Evolutionary conservation across 768 basidiomycete species (phyloP).

Genomic region (Mrakia hoshinonis): DNA sequence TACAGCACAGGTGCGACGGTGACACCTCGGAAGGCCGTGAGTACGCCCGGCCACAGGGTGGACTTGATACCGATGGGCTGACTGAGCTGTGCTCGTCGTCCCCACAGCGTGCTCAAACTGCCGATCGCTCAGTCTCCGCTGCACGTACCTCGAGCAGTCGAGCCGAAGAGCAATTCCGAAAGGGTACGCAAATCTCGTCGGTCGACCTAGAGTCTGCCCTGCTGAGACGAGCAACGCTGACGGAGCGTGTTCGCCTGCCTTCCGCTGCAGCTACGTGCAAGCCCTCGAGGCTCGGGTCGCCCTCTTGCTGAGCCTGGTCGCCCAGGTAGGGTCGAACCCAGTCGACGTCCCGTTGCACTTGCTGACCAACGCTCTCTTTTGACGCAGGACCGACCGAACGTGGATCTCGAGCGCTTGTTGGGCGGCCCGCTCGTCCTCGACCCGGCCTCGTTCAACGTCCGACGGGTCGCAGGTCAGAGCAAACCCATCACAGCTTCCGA

Average conservation of each 20-base stretch:
- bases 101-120: neutral
- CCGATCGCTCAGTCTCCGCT: neutral
- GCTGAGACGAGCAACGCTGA: too few species aligned
- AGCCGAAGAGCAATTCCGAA: neutral
- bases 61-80: neutral
- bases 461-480: neutral
- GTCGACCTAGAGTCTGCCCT: neutral
- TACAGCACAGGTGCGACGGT: neutral
- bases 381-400: neutral
- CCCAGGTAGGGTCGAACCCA: neutral
- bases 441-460: neutral
- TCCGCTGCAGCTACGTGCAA: constrained; percentile 6
- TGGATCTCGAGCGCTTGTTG: neutral
- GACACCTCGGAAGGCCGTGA: too few species aligned
- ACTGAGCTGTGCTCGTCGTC: neutral
- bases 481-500: too few species aligned
- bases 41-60: neutral
- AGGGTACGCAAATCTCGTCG: neutral
- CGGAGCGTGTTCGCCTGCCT: too few species aligned
- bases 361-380: neutral
- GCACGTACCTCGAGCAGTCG: neutral
- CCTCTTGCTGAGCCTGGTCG: neutral
- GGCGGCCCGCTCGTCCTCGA: neutral
- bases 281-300: neutral
- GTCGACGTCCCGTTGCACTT: neutral